Base-by-base conservation (phyloP, 176 grass and related monocot genomes). In the Oropetium thomaeum region DNA sequence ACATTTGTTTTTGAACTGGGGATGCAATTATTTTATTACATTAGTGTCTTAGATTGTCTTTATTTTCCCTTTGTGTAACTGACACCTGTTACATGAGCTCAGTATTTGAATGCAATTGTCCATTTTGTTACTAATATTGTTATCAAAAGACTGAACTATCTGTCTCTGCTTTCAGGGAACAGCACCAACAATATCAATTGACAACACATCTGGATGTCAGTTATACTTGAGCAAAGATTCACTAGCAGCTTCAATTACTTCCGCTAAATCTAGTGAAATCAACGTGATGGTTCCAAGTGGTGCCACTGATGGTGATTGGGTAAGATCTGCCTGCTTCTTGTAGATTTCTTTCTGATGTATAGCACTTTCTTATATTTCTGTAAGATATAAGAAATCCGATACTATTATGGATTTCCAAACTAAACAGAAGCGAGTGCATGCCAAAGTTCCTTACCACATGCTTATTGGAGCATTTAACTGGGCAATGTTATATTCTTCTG, bases 201-300 rank as follows among this genome's bases (percentile, higher is more conserved):
- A 99, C 65, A 99, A 99, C 72, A 92, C 96, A 59, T 92, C 96
- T 73, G 96, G 96, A 52, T 99, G 96, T 73, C 96, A 92, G 35
- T 83, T 99, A 31, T 99, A 99, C 77, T 77, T 99, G 28, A 87
- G 89, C 86, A 99, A 90, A 64, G 82, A 88, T 52, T 89, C 96
- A 11, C 65, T 99, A 2, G 82, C 33, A 53, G 85, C 89, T 77
- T 99, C 96, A 58, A 88, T 99, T 74, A 92, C 92, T 77, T 92
- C 92, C 26, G 92, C 96, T 76, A 99, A 99, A 86, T 99, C 96
- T 74, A 96, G 92, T 87, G 96, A 99, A 86, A 85, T 95, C 74
- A 99, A 99, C 74, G 79, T 99, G 43, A 71, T 99, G 82, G 89
- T 88, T 83, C 89, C 88, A 59, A 83, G 83, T 65, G 82, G 73